Evolutionary conservation across 352 stramenopile genomes (phyloP).

Genomic region (Phytophthora boehmeriae): DNA sequence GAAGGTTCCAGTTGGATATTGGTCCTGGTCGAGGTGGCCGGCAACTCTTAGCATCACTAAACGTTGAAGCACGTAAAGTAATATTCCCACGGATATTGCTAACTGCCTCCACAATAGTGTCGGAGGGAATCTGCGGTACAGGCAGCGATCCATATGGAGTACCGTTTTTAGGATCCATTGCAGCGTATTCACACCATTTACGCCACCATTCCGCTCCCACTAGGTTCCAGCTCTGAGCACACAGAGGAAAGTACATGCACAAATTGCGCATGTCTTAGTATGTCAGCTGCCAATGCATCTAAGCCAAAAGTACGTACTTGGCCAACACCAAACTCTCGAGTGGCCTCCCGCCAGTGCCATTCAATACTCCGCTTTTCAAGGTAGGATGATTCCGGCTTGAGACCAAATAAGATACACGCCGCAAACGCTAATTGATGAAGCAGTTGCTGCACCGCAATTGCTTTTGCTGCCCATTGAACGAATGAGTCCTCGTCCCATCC

Average conservation of each 20-base stretch:
- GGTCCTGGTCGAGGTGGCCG: conserved; percentile 54
- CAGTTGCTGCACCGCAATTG: conserved; percentile 50
- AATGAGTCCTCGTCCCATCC: conserved; percentile 57
- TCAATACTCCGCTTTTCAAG: conserved; percentile 78
- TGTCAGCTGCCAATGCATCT: conserved; percentile 30
- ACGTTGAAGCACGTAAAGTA: conserved; percentile 23
- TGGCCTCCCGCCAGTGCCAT: conserved; percentile 72
- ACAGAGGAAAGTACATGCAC: conserved; percentile 10
- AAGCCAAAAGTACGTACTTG: conserved; percentile 43
- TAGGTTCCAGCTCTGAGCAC: conserved; percentile 71
- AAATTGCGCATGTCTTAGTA: conserved; percentile 24
- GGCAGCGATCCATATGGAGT: conserved; percentile 61
- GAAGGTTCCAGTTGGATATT: conserved; percentile 81
- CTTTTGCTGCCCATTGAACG: conserved; percentile 48
- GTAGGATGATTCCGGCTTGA: conserved; percentile 70
- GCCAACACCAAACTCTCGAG: conserved; percentile 46
- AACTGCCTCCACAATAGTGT: conserved; percentile 37
- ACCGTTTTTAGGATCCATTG: conserved; percentile 66
- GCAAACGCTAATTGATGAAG: conserved; percentile 78
- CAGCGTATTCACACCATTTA: conserved; percentile 79
- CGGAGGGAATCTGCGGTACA: conserved; percentile 55
- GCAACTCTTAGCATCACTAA: conserved; percentile 20
- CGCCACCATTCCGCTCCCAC: conserved; percentile 79
- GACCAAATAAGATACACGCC: conserved; percentile 74
- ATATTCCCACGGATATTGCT: conserved; percentile 42